Base-by-base conservation (phyloP, 2,329 filamentous ascomycete genomes). In the Setomelanomma holmii region DNA sequence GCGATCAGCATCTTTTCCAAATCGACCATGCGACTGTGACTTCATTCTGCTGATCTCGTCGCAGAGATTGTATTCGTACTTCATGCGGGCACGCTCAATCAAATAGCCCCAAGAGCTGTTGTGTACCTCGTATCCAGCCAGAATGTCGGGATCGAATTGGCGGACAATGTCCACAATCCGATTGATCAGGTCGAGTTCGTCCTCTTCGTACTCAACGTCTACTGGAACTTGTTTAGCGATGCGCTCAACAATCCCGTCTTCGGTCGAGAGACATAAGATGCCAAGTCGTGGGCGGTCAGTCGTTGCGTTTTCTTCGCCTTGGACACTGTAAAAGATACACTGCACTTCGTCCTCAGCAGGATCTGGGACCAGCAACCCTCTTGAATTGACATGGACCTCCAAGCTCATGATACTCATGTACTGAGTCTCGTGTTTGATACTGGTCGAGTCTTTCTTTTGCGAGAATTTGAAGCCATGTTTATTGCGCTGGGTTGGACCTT, bases 361-460 rank as follows among this genome's bases (percentile, higher is more conserved):
- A 67, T 99, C 92, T 1, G 95, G 92, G 2, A 91, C 84, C 7
- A 97, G 81, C 42, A 85, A 86, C 5, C 86, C 91, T 49, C 93
- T 84, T 4, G 89, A 95, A 63, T 96, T 96, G 56, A 96, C 88
- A 69, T 99, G 93, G 4, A 98, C 78, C 71, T 99, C 95, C 5
- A 99, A 76, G 61, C 92, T 96, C 90, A 99, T 93, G 16, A 89
- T 91, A 62, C 90, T 96, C 95, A 99, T 98, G 72, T 96, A 96
- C 63, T 95, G 90, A 2, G 86, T 87, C 72, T 96, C 91, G 60
- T 93, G 90, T 66, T 91, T 85, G 16, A 96, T 86, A 60, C 87
- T 91, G 0, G 88, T 89, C 1, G 87, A 87, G 60, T 86, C 85
- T 55, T 84, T 82, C 67, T 87, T 90, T 61, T 93, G 91, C 0